Base-by-base conservation (phyloP, 2,329 filamentous ascomycete species). In the Colletotrichum sp. region DNA sequence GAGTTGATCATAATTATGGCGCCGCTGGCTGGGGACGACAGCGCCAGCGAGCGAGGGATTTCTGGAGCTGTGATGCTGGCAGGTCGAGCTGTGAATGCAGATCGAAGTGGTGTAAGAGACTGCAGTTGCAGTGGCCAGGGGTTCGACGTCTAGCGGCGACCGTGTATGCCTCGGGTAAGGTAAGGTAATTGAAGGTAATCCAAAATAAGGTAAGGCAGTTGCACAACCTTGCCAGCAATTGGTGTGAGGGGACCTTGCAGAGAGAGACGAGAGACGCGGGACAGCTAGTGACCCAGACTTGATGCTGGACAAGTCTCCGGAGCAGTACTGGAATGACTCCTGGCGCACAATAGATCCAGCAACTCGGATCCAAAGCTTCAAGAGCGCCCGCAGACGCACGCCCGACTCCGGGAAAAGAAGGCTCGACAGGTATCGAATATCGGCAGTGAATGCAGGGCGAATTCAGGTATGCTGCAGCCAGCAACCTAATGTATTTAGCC, bases 101-200 rank as follows among this genome's bases (percentile, higher is more conserved):
- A 75, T 75, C 73, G 73, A 65, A 24, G 34, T 43, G 4, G 43
- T 32, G 39, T 24, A 43, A 24, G 72, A 67, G 55, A 39, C 24
- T 36, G 64, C 70, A 24, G 36, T 69, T 36, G 64, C 70, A 24
- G 30, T 69, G 64, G 48, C 70, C 74, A 75, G 64, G 64, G 74
- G 34, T 65, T 73, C 34, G 43, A 73, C 57, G 34, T 48, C 36
- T 55, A 66, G 36, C n/a, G 28, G 24, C 55, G 30, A 36, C 52
- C 5, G n/a, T 55, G 16, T 21, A 26, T 67, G 55, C 18, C n/a
- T 59, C 52, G 36, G 30, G 55, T 26, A 36, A 67, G 55, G 55
- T 55, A 26, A 48, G 55, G 55, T 55, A 39, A 48, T 72, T 24
- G 72, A 43, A 36, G 26, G 15, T 32, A 13, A 28, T 36, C 24